Base-by-base conservation (phyloP, 345 rosid species). In the Kernera saxatilis region DNA sequence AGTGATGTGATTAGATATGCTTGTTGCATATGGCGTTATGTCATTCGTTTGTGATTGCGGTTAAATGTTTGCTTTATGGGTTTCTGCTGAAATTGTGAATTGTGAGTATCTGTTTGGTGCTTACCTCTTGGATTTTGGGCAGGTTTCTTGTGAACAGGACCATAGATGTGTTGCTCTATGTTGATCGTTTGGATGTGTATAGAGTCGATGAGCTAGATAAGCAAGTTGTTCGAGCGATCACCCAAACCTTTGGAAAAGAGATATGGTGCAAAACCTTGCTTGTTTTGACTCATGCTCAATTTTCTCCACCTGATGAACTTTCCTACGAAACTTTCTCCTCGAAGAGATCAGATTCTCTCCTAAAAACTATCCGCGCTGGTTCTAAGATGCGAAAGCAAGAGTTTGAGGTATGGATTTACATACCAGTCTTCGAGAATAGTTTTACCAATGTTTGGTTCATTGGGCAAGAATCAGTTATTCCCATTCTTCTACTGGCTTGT, bases 191-290 rank as follows among this genome's bases (percentile, higher is more conserved):
- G 77, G 93, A 90, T 72, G 87, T 88, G 26, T 90, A 90, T 80
- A 84, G 96, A 87, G 96, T 90, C 6, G 96, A 90, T 83, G 96
- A 88, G 75, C 69, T 90, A 79, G 96, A 90, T 71, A 90, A 64
- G 80, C 93, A 90, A 80, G 87, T 90, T 29, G 79, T 90, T 63
- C 69, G 54, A 60, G 93, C 93, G 23, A 85, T 90, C 73, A 76
- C 86, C 4, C 82, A 84, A 56, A 84, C 83, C 72, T 90, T 90
- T 84, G 96, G 96, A 15, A 88, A 82, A 82, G 84, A 82, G 72
- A 87, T 90, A 51, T 90, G 96, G 96, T 58, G 72, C 73, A 90
- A 78, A 77, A 81, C 87, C 67, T 83, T 90, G 76, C 90, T 88
- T 80, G 90, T 90, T 60, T 79, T 90, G 33, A 90, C 96, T 77